A percentile compares a stretch with the other conserved stretches of the same genome.
Conservation (phyloP, 2,329 filamentous ascomycete species). For the Alternaria brassicae region DNA sequence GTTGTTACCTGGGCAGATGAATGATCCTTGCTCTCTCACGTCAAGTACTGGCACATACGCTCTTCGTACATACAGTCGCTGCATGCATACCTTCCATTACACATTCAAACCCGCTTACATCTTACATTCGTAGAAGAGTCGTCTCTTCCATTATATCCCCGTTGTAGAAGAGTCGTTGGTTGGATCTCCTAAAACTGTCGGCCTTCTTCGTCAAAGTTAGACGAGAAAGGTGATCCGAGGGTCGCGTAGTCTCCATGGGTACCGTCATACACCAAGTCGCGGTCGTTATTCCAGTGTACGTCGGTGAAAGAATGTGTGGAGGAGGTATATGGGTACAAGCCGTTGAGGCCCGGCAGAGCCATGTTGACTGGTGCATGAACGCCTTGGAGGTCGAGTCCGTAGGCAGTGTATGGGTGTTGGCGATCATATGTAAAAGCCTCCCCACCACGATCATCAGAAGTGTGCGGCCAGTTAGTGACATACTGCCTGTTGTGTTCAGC, state of each 20-base stretch:
- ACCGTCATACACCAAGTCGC: not conserved
- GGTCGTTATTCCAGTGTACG: not conserved
- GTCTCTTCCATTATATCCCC: not conserved
- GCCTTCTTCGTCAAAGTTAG: conserved; percentile 5
- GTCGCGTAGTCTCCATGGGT: not conserved
- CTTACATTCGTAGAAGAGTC: not conserved
- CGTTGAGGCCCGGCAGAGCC: not conserved
- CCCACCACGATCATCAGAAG: not conserved
- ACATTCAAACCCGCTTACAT: not conserved
- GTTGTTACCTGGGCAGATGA: not conserved
- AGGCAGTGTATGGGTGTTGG: not conserved
- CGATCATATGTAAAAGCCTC: not conserved
- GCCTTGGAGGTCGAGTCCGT: not conserved
- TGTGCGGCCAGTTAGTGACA: conserved; percentile 1
- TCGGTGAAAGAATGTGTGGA: not conserved
- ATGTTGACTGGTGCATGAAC: conserved; percentile 1
- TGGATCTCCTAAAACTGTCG: not conserved
- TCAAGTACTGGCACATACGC: not conserved
- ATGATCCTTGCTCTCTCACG: not conserved
- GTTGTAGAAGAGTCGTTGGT: not conserved
- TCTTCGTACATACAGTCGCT: not conserved
- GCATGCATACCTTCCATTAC: not conserved
- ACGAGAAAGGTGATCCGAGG: not conserved
- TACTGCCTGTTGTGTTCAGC: conserved; percentile 21
- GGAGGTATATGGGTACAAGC: not conserved